Evolutionary conservation across 371 early-diverging fungal genomes (phyloP).

Genomic region (Blakeslea trispora): DNA sequence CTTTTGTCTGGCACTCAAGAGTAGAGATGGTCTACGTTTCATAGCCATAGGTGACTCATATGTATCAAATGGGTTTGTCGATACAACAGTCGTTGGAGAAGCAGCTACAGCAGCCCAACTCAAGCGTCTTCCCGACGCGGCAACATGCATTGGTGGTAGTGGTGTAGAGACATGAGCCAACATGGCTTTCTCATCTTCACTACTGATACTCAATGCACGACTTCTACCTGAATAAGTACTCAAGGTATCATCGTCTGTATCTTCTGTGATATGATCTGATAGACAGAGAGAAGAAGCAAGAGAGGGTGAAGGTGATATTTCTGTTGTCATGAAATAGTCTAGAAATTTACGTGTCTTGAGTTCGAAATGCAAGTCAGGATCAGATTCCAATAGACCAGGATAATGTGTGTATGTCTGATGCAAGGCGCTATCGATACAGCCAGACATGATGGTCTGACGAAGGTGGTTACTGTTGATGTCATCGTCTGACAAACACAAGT

Average conservation of each 20-base stretch:
- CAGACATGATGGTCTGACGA: constrained; percentile 11
- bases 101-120: constrained; percentile 40
- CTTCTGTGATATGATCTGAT: neutral
- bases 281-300: neutral
- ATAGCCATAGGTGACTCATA: no score
- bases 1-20: neutral
- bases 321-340: constrained; percentile 57
- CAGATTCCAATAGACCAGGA: constrained; percentile 58
- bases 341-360: constrained; percentile 81
- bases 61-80: no score
- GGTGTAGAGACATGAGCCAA: neutral
- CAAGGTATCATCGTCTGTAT: constrained; percentile 15
- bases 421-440: constrained; percentile 50
- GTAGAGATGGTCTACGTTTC: neutral
- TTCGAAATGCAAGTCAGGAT: constrained; percentile 66
- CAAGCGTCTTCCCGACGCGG: constrained; percentile 38
- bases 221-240: constrained; percentile 17
- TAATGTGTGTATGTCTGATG: constrained; percentile 53
- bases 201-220: constrained; percentile 15
- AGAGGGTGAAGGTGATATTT: neutral
- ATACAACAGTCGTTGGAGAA: constrained; percentile 17
- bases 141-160: constrained; percentile 24
- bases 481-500: neutral
- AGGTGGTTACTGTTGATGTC: neutral
- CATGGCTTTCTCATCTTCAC: constrained; percentile 6